Conservation (phyloP, 2,329 filamentous ascomycete genomes). For the Clonostachys byssicola region DNA sequence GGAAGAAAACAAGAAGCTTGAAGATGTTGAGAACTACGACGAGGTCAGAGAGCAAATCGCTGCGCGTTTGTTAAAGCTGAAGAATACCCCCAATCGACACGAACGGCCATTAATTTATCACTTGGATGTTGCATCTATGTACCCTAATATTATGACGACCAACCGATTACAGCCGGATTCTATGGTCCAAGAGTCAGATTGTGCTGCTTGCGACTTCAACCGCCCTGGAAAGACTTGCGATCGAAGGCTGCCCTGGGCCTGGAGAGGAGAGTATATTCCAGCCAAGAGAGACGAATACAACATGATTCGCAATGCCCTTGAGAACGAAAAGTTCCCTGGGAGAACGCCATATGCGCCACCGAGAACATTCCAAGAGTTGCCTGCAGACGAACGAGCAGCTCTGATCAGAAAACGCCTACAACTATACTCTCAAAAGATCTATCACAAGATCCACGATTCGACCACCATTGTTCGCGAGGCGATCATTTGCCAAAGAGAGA, state of each 20-base stretch:
- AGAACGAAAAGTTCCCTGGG: slow-evolving; percentile 89
- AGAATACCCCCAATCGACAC: slow-evolving; percentile 75
- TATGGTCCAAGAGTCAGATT: slow-evolving; percentile 97
- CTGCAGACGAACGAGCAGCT: slow-evolving; percentile 74
- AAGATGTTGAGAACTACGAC: slow-evolving; percentile 77
- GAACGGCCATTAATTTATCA: slow-evolving; percentile 95
- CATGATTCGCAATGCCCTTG: slow-evolving; percentile 90
- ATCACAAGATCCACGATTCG: slow-evolving; percentile 97
- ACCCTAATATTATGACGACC: slow-evolving; percentile 99
- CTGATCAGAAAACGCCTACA: slow-evolving; percentile 84
- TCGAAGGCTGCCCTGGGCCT: slow-evolving; percentile 90
- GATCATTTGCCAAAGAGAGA: slow-evolving; percentile 97
- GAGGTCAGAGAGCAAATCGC: slow-evolving; percentile 82
- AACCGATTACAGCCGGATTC: slow-evolving; percentile 96
- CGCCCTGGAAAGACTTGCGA: slow-evolving; percentile 96
- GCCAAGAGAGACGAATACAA: slow-evolving; percentile 98
- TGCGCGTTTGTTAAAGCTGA: slow-evolving; percentile 66
- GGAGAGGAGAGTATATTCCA: slow-evolving; percentile 95
- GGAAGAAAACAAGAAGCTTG: slow-evolving; percentile 77
- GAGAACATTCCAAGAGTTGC: slow-evolving; percentile 77
- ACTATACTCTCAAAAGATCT: slow-evolving; percentile 96
- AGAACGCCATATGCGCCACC: slow-evolving; percentile 65
- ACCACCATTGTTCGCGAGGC: slow-evolving; percentile 91
- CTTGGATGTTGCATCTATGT: slow-evolving; percentile 98
- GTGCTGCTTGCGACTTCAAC: slow-evolving; percentile 97